Evolutionary conservation across 140 eudicot species (phyloP).

Genomic region (Anethum foeniculum): DNA sequence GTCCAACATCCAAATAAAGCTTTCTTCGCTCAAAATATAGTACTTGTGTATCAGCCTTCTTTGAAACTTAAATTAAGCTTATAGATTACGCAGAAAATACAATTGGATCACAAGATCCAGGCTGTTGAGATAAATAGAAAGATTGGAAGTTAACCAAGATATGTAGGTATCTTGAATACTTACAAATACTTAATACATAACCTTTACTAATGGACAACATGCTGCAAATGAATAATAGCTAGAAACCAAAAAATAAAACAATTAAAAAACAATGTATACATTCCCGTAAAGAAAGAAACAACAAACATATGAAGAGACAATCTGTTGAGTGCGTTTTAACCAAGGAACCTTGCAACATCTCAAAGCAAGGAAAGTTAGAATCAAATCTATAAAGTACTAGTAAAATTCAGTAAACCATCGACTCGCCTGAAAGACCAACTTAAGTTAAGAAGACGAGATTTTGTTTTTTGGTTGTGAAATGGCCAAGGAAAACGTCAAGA

Average conservation of each 20-base stretch:
- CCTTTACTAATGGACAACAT: too few relatives aligned
- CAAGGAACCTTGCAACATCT: constrained; percentile 1
- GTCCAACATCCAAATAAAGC: too few relatives aligned
- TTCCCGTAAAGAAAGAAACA: neutral
- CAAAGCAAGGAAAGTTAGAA: neutral
- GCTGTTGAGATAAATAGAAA: neutral
- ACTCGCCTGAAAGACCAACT: too few relatives aligned
- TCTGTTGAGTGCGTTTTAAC: neutral
- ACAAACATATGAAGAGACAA: neutral
- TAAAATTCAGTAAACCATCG: too few relatives aligned
- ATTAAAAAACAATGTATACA: neutral
- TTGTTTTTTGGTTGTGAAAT: neutral
- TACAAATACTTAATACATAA: too few relatives aligned
- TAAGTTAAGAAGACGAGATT: too few relatives aligned
- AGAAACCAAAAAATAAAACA: neutral
- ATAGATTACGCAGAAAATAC: too few relatives aligned
- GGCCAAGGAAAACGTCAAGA: constrained; percentile 15
- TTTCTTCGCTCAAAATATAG: too few relatives aligned
- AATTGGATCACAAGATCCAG: neutral
- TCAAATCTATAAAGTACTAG: too few relatives aligned
- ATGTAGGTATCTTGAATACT: neutral
- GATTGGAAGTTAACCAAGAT: neutral
- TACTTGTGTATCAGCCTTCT: too few relatives aligned
- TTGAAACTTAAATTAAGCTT: too few relatives aligned
- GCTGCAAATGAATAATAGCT: too few relatives aligned